Base-by-base conservation (phyloP, 176 grass and related monocot species). In the Oryza glumipatula region DNA sequence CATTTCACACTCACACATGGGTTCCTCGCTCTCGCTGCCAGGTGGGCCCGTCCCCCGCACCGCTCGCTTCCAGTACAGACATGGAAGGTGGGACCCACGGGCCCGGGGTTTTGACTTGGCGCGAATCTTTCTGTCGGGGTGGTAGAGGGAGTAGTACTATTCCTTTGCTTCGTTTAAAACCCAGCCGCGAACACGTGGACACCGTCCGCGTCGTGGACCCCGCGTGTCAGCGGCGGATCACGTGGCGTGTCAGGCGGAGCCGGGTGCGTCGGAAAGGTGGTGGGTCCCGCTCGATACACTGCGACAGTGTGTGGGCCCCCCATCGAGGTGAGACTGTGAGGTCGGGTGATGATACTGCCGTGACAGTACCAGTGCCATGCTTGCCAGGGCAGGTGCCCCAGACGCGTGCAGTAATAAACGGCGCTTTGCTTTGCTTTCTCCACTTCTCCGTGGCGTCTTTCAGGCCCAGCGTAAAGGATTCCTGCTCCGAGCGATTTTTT, bases 101-200 rank as follows among this genome's bases (percentile, higher is more conserved):
- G 51, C 65, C 44, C 54, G 38, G 33, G 48, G 80, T 75, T 80
- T 87, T 87, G 89, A 83, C 80, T 75, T 70, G 80, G 74, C 48
- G 69, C 84, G 69, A 83, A 84, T 87, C 80, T 64, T 65, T 82
- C 10, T 70, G 60, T 63, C 58, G 38, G 52, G 68, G 30, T 30
- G 28, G 28, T 26, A 26, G 26, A 26, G 26, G 26, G 26, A 26
- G 26, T 26, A 26, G 26, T 26, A 26, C 26, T 26, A 26, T 26
- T 35, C 3, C 33, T 35, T 35, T 7, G 15, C 43, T 44, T 10
- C 9, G 11, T 24, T 54, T 9, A 52, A 52, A 46, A 67, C 72
- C 21, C 67, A 11, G 32, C 11, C 19, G 12, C 0, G 11, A 39
- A 43, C 73, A 82, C 72, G 73, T 72, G 79, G 58, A n/a, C 58